phyloP scores from a whole-genome alignment of 2,329 filamentous ascomycete species.

The Colletotrichum tamarilloi region DNA sequence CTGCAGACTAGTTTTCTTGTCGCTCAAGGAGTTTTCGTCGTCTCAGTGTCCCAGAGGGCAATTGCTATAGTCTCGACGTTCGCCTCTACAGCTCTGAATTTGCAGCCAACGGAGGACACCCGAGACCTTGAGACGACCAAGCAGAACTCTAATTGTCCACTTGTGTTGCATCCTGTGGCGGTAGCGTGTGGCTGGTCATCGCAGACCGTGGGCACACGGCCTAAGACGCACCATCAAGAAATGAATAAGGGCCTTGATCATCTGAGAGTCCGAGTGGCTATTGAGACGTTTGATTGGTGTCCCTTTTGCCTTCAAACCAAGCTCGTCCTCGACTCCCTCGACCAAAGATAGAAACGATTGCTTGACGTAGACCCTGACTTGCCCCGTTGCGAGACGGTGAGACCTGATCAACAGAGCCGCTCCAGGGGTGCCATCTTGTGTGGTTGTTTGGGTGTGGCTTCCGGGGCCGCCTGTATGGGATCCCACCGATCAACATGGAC shows the following conservation, averaged over 20 bases:
- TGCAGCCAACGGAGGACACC: background rate
- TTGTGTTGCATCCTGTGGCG: conserved; percentile 29
- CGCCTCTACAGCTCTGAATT: background rate
- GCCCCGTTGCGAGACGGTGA: conserved; percentile 26
- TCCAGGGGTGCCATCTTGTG: conserved; percentile 15
- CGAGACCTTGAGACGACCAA: conserved; percentile 8
- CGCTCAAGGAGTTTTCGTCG: background rate
- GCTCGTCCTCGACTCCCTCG: background rate
- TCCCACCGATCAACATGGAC: conserved; percentile 23
- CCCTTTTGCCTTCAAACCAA: conserved; percentile 3
- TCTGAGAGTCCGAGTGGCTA: conserved; percentile 10
- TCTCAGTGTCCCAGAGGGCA: background rate
- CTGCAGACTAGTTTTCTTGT: background rate
- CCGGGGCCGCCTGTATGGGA: conserved; percentile 12
- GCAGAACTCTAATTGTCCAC: conserved; percentile 18
- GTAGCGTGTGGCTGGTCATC: conserved; percentile 29
- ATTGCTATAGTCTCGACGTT: background rate
- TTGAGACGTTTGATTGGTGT: conserved; percentile 22
- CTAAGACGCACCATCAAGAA: conserved; percentile 26
- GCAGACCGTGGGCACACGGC: conserved; percentile 23
- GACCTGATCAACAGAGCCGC: conserved; percentile 35
- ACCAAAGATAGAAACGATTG: conserved; percentile 22
- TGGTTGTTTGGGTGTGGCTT: conserved; percentile 20
- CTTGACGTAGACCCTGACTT: conserved; percentile 18
- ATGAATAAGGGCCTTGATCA: conserved; percentile 27